Evolutionary conservation across 2,329 filamentous ascomycete species (phyloP), one percentile per base, ranked within the genome.

Genomic region (Claviceps arundinis): DNA sequence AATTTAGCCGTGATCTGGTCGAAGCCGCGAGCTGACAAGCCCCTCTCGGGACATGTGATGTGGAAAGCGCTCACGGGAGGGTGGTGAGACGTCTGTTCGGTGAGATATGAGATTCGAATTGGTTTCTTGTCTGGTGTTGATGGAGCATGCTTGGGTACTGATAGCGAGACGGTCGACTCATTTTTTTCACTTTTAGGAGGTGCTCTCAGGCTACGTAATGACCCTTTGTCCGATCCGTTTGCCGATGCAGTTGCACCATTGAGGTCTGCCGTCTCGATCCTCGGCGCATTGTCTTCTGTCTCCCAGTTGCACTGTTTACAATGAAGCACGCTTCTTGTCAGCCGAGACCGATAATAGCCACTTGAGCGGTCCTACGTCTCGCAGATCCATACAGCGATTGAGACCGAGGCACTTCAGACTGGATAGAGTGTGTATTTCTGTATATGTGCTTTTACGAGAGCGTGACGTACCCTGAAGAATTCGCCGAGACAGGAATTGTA

Each of bases 1-100:
- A 98, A 98, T 68, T 96, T 97, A 63, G 93, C 93, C 59, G 87
- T 91, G 61, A 98, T 84, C 72, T 98, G 93, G 64, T 98, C 93
- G 64, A 91, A 98, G 1, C 93, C 93, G 54, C 85, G 80, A 16
- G 93, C 93, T 40, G 81, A 82, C 58, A 98, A 78, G 30, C 91
- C 93, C 64, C 89, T 90, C 59, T 94, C 87, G 0, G 90, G 89
- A 64, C 93, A 98, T 63, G 89, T 85, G 57, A 96, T 84, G 67
- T 87, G 91, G 69, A 95, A 98, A 14, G 93, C 93, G 59, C 91
- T 97, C 58, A 98, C 91, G 9, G 93, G 93, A 37, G 93, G 93
- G 69, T 98, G 93, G 63, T 98, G 93, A 7, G 89, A 96, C 8
- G 93, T 98, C 71, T 98, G 93, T 70, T 98, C 93, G 26, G 93